phyloP scores from a whole-genome alignment of 2,329 filamentous ascomycete genomes.

The Teratosphaeria destructans region DNA sequence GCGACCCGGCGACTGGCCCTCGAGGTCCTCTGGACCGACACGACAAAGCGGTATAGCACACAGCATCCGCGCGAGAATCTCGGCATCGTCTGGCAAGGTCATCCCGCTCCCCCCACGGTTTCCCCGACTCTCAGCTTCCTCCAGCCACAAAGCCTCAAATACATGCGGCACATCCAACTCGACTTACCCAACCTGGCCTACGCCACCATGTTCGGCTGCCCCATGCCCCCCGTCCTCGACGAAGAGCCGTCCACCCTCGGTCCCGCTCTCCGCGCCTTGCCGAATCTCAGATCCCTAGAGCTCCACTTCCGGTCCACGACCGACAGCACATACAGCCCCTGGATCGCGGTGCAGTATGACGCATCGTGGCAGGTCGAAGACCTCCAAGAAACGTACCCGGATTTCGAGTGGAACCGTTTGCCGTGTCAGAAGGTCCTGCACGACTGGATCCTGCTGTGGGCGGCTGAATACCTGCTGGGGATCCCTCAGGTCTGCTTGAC shows the following conservation, averaged over 20 bases:
- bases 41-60: constrained; percentile 4
- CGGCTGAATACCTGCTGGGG: background rate
- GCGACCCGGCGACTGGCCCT: background rate
- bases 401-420: background rate
- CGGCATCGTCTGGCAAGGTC: background rate
- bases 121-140: background rate
- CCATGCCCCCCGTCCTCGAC: background rate
- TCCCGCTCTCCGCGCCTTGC: background rate
- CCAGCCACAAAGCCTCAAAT: background rate
- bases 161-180: background rate
- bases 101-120: background rate
- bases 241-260: background rate
- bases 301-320: constrained; percentile 1
- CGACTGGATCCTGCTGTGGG: constrained; percentile 2
- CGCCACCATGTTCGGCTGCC: background rate
- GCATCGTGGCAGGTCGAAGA: background rate
- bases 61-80: background rate
- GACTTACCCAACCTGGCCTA: background rate
- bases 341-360: background rate
- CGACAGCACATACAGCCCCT: background rate
- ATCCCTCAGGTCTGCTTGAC: background rate
- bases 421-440: constrained; percentile 2
- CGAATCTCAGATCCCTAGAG: background rate
- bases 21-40: constrained; percentile 1
- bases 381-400: background rate